Evolutionary conservation across 768 basidiomycete species (phyloP), one percentile per base, ranked within the genome.

Genomic region (Boletellus ananas): DNA sequence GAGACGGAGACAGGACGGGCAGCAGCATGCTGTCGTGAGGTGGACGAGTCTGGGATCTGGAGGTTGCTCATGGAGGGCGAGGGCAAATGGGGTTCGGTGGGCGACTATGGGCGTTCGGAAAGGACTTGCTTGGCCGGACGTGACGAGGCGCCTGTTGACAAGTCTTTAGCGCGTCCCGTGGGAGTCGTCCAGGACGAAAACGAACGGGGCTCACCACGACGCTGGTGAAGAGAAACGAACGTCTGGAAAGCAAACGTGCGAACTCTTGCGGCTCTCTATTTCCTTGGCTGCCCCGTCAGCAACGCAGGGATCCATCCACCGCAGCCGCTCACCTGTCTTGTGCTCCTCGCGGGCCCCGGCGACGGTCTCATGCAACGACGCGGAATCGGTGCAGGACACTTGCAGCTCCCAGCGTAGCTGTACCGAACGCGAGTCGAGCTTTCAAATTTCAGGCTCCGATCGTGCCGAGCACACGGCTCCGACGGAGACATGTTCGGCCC

Each of bases 1-100:
- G 75, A 69, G 33, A 80, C 81, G 11, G 84, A 85, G n/a, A 76
- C 77, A 1, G 84, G 80, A n/a, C 84, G 70, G 8, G 73, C 66
- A 8, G 65, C 35, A 11, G 64, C 63, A 14, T 71, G 60, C 27
- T 73, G 70, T 33, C 77, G 72, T 38, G 80, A 79, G 23, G 76
- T 72, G 34, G 75, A 74, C 17, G 75, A 59, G 50, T 76, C 75
- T 13, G 76, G 76, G 27, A 77, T 74, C 60, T 78, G 76, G 16
- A 79, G 70, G 34, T 47, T 69, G 55, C 55, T 62, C 67, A 68
- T 68, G 41, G 34, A 23, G 52, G 49, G 43, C 23, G 35, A 29
- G 29, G 34, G 31, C 34, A 5, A 25, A 25, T 25, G 23, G 23
- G 23, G 23, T 25, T 25, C 23, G 23, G 23, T 25, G 23, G 23